These are phyloP conservation scores for Saccharomyces kudriavzevii DNA, from an alignment of 805 yeast genomes.

Conservation along the genomic window DNA sequence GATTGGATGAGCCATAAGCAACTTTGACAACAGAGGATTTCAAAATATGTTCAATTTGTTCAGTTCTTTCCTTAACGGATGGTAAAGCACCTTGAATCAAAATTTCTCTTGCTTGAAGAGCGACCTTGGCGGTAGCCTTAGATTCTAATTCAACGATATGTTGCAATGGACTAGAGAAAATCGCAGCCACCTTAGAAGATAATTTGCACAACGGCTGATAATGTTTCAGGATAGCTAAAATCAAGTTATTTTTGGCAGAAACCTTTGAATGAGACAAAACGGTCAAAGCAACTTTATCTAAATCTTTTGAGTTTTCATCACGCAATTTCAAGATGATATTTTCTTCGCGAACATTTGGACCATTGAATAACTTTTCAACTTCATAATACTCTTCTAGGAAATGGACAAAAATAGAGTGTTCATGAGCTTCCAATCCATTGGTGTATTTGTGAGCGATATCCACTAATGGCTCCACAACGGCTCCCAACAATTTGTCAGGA, in stretches of 20 bases:
- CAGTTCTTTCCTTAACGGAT: slow-evolving; percentile 89
- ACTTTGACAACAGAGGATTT: slow-evolving; percentile 85
- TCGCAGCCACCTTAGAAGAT: slow-evolving; percentile 57
- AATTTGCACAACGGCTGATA: slow-evolving; percentile 75
- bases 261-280: slow-evolving; percentile 89
- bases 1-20: slow-evolving; percentile 76
- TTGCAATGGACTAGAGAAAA: slow-evolving; percentile 65
- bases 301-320: slow-evolving; percentile 74
- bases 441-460: slow-evolving; percentile 62
- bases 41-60: slow-evolving; percentile 93
- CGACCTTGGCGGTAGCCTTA: slow-evolving; percentile 86
- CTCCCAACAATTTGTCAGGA: slow-evolving; percentile 37
- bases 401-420: slow-evolving; percentile 61
- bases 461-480: slow-evolving; percentile 63
- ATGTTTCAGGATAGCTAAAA: slow-evolving; percentile 73
- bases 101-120: slow-evolving; percentile 91
- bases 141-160: slow-evolving; percentile 81
- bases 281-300: slow-evolving; percentile 60
- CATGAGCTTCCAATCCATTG: slow-evolving; percentile 77
- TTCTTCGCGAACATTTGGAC: slow-evolving; percentile 72
- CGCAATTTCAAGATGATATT: slow-evolving; percentile 81
- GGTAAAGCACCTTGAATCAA: slow-evolving; percentile 96
- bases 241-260: slow-evolving; percentile 83
- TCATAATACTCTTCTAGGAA: slow-evolving; percentile 66
- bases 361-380: slow-evolving; percentile 72